Percentiles rank a stretch among this genome's conserved stretches.
Evolutionary conservation across 1,139 yeast genomes (phyloP).

Genomic region (Geotrichum phurueaensis): DNA sequence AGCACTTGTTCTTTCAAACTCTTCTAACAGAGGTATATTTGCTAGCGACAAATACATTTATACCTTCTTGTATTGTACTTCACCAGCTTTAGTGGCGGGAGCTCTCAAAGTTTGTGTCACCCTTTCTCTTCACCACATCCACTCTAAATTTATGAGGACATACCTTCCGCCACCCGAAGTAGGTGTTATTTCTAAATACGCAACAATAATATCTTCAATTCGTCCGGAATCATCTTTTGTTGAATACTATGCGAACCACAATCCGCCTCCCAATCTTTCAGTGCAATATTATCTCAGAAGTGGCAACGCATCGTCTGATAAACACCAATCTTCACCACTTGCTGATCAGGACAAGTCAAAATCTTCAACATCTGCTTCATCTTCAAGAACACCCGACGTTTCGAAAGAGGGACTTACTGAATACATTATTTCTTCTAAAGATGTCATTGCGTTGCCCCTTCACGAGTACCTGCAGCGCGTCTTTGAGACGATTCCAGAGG

Average conservation of each 20-base stretch:
- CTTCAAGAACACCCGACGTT: neutral
- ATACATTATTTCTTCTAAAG: slow-evolving; percentile 26
- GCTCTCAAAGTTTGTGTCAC: slow-evolving; percentile 61
- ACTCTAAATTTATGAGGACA: slow-evolving; percentile 41
- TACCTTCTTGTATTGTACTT: slow-evolving; percentile 53
- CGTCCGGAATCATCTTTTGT: slow-evolving; percentile 24
- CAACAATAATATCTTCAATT: slow-evolving; percentile 29
- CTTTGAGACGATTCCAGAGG: slow-evolving; percentile 51
- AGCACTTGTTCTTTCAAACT: slow-evolving; percentile 58
- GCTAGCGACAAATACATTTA: slow-evolving; percentile 60
- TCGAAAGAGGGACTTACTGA: slow-evolving; percentile 28
- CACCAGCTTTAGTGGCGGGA: slow-evolving; percentile 53
- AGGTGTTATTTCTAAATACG: slow-evolving; percentile 29
- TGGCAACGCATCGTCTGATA: slow-evolving; percentile 4
- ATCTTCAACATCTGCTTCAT: slow-evolving; percentile 1
- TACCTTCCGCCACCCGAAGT: slow-evolving; percentile 33
- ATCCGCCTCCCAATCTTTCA: slow-evolving; percentile 23
- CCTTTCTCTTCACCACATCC: slow-evolving; percentile 53
- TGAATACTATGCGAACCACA: slow-evolving; percentile 26
- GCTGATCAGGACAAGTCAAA: slow-evolving; percentile 1
- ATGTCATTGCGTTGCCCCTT: slow-evolving; percentile 31
- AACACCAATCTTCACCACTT: slow-evolving; percentile 2
- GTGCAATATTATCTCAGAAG: slow-evolving; percentile 29
- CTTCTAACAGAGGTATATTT: slow-evolving; percentile 63
- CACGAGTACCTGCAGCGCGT: slow-evolving; percentile 65